Evolutionary conservation across 208 protist species (phyloP).

Genomic region (Vickermania ingenoplastis): DNA sequence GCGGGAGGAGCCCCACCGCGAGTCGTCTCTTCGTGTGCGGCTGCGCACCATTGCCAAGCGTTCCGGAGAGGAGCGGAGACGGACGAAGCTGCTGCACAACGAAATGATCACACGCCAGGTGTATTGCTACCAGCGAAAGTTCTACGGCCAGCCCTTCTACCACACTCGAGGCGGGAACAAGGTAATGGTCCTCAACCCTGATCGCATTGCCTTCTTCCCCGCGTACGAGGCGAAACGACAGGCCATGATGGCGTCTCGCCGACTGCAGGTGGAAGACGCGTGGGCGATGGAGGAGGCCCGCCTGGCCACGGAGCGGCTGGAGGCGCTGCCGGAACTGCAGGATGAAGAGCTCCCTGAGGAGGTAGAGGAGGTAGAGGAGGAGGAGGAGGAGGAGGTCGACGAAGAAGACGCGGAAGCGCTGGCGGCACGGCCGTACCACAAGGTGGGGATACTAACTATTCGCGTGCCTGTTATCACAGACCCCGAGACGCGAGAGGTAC

Average conservation of each 20-base stretch:
- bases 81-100: neutral
- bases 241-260: neutral
- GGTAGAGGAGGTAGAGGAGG: neutral
- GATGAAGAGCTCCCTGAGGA: neutral
- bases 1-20: neutral
- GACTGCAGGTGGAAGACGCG: neutral
- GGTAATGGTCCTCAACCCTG: neutral
- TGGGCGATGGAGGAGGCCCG: neutral
- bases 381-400: neutral
- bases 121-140: neutral
- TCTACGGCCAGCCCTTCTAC: neutral
- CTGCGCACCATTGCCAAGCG: neutral
- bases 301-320: neutral
- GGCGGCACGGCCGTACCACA: neutral
- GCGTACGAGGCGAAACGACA: neutral
- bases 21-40: neutral
- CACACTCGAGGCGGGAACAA: neutral
- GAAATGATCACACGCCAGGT: neutral
- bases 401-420: neutral
- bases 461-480: neutral
- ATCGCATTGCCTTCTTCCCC: neutral
- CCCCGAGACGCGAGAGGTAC: neutral
- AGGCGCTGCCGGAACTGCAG: neutral
- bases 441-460: neutral
- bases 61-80: neutral